Base-by-base conservation (phyloP, 495 filamentous ascomycete species). In the Penicillium chermesinum region DNA sequence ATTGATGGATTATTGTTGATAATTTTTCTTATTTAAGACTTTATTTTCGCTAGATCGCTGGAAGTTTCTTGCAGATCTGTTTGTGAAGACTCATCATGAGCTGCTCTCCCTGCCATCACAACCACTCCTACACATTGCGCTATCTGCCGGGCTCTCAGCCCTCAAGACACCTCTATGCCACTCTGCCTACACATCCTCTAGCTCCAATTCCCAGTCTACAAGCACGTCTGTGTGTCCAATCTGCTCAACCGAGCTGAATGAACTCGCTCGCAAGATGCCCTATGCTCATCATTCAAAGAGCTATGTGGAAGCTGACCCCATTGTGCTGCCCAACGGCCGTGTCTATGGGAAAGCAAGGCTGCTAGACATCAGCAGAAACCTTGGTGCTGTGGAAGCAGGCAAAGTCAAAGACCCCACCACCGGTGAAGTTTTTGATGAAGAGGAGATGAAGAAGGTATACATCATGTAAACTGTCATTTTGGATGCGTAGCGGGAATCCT, bases 151-250 rank as follows among this genome's bases (percentile, higher is more conserved):
- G 16, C 77, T 98, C 16, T 96, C 91, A 0, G 90, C 93, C 1
- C 84, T 98, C 39, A 98, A 98, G 60, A 96, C 94, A 2, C 94
- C 93, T 1, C 81, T 90, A 9, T 98, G 93, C 66, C 91, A 98
- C 72, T 87, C 85, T 8, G 70, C 71, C 49, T 77, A 75, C 48
- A 75, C 78, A 3, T 71, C 78, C 46, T 75, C 76, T 36, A 79
- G 74, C 39, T 77, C 76, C 5, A 84, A 82, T 55, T 74, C 78
- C 25, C 70, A 74, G 37, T 82, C 80, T 4, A 72, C 71, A 0
- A 76, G 75, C 0, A 84, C 79, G 7, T 76, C 80, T 27, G 81
- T 95, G 38, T 98, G 93, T 57, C 94, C 93, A 3, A 97, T 97
- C 61, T 98, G 93, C 71, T 88, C 84, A 33, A 93, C 85, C 2